Base-by-base conservation (phyloP, 2,329 filamentous ascomycete genomes). In the Bipolaris zeicola region DNA sequence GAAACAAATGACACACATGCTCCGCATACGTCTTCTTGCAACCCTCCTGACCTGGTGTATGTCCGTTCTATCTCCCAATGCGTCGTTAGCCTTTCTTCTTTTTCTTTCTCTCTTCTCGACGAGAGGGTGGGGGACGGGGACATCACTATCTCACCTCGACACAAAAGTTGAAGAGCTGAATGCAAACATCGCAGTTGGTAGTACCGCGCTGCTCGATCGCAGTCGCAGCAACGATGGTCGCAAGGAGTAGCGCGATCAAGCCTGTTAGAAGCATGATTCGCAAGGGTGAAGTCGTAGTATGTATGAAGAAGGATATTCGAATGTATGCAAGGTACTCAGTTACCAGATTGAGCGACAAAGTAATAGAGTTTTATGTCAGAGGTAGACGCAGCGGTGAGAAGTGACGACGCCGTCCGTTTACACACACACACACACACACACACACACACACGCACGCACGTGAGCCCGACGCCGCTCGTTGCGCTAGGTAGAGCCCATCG, bases 1-100 rank as follows among this genome's bases (percentile, higher is more conserved):
- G 50, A n/a, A 54, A 31, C 7, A 49, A 36, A 8, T 57, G 46
- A 43, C 63, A 65, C 18, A 65, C 59, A 48, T 62, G 59, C 37
- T 65, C 57, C 10, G 55, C 52, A 33, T 61, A 65, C 6, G 61
- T 64, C 48, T 57, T 42, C 22, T 44, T 51, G 37, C 59, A 62
- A 6, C 63, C 61, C 2, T 20, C 13, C 24, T 64, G 57, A 20
- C 57, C 57, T 3, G 36, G 4, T 2, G 55, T 58, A 22, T 58
- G 53, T 3, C 63, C 63, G 28, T 65, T 64, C 63, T 65, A 3
- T 3, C 8, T 5, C 6, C 16, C 13, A 10, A 14, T 3, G 11
- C 1, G 7, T 58, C 22, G 50, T 55, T 43, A 6, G 37, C 3
- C 7, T 22, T 14, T 16, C 7, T 31, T 11, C 26, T 14, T 14